These are phyloP conservation scores for Oryza glumipatula DNA, from an alignment of 176 grass and related monocot species.

Conservation along the genomic window DNA sequence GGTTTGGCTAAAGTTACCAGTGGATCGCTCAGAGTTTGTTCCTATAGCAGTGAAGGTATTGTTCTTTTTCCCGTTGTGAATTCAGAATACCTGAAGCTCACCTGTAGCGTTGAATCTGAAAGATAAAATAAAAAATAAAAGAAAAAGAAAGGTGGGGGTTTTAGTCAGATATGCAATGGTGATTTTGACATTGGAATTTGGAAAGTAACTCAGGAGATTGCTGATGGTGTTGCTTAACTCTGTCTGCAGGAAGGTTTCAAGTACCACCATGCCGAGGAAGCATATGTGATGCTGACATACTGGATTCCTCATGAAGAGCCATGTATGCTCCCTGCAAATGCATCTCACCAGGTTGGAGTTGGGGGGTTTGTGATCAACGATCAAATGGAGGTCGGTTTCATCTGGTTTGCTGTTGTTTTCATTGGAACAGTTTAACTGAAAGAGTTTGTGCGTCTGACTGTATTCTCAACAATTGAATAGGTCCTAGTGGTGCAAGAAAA, in stretches of 20 bases:
- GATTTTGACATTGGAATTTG: not conserved
- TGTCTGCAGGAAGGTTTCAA: conserved; percentile 84
- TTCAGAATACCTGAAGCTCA: not conserved
- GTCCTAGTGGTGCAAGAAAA: conserved; percentile 95
- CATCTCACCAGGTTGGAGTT: conserved; percentile 96
- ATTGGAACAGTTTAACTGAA: not conserved
- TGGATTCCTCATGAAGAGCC: conserved; percentile 85
- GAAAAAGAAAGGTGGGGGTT: not conserved
- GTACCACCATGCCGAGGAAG: conserved; percentile 95
- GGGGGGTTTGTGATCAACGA: conserved; percentile 93
- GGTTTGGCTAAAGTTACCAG: conserved; percentile 78
- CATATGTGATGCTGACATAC: conserved; percentile 94
- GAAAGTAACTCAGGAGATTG: not conserved
- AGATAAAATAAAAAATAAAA: not conserved
- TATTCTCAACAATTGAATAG: conserved; percentile 41
- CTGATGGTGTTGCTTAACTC: not conserved
- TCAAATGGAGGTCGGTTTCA: conserved; percentile 68
- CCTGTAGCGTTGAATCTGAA: not conserved
- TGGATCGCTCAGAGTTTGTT: conserved; percentile 73
- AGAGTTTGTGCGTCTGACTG: not conserved
- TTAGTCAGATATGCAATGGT: not conserved
- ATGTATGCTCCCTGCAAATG: conserved; percentile 88
- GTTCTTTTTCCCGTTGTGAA: not conserved
- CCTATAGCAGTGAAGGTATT: conserved; percentile 84
- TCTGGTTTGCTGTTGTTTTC: not conserved